These are phyloP conservation scores for Podosphaera xanthii DNA, from an alignment of 2,329 filamentous ascomycete genomes.

Conservation along the genomic window DNA sequence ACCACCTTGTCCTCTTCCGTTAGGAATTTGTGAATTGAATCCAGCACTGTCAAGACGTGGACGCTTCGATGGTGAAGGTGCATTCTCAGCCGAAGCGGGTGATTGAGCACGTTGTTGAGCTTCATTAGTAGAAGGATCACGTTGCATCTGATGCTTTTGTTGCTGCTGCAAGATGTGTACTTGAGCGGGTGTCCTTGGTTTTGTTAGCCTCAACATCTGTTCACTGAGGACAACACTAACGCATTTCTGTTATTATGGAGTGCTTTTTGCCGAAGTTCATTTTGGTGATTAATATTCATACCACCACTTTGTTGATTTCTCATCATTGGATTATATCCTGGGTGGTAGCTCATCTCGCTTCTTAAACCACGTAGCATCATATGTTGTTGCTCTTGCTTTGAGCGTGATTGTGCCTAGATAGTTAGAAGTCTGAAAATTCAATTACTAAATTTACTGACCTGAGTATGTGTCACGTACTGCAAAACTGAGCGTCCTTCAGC, in stretches of 20 bases:
- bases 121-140: conserved; percentile 68
- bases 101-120: conserved; percentile 54
- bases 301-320: conserved; percentile 32
- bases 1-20: conserved; percentile 40
- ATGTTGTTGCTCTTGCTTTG: conserved; percentile 56
- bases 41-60: conserved; percentile 54
- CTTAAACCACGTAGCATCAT: conserved; percentile 55
- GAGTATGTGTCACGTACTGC: conserved; percentile 61
- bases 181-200: conserved; percentile 25
- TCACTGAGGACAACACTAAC: conserved; percentile 23
- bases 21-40: conserved; percentile 47
- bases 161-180: conserved; percentile 52
- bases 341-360: conserved; percentile 33
- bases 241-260: conserved; percentile 58
- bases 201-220: neutral
- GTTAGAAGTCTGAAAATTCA: conserved; percentile 5
- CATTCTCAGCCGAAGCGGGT: conserved; percentile 64
- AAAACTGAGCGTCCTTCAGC: conserved; percentile 37
- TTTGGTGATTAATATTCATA: conserved; percentile 34
- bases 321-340: conserved; percentile 38
- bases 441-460: conserved; percentile 32
- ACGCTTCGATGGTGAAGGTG: conserved; percentile 78
- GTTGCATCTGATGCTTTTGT: conserved; percentile 65
- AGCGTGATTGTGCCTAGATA: conserved; percentile 37
- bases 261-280: conserved; percentile 44